Evolutionary conservation across 2,329 filamentous ascomycete genomes (phyloP).

Genomic region (Teratosphaeriaceae sp.): DNA sequence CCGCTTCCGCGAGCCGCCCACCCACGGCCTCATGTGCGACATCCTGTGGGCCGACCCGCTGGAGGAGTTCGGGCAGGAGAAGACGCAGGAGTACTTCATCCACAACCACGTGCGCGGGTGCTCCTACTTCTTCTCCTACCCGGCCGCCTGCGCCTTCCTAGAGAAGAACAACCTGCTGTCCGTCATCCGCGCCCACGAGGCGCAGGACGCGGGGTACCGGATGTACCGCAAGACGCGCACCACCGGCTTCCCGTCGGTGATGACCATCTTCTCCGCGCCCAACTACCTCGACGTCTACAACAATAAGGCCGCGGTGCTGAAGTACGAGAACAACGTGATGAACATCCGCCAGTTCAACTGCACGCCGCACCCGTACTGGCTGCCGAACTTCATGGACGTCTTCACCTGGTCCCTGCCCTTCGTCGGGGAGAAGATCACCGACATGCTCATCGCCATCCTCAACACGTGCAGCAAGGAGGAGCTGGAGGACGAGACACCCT

Average conservation of each 20-base stretch:
- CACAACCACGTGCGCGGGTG: conserved; percentile 98
- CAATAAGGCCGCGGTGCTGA: conserved; percentile 97
- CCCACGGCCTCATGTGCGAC: conserved; percentile 97
- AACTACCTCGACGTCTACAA: conserved; percentile 99
- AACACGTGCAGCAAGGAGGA: conserved; percentile 99
- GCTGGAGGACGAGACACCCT: conserved; percentile 79
- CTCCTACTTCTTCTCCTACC: conserved; percentile 99
- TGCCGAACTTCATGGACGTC: conserved; percentile 99
- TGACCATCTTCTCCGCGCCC: conserved; percentile 99
- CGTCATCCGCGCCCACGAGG: conserved; percentile 94
- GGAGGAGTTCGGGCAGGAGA: conserved; percentile 98
- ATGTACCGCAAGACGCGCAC: conserved; percentile 99
- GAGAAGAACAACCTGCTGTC: conserved; percentile 99
- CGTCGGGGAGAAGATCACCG: conserved; percentile 95
- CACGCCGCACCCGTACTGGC: conserved; percentile 98
- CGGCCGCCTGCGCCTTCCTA: conserved; percentile 90
- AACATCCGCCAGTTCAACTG: conserved; percentile 99
- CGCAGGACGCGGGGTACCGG: conserved; percentile 94
- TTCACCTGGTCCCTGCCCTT: conserved; percentile 99
- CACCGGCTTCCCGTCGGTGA: conserved; percentile 96
- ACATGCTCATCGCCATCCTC: conserved; percentile 98
- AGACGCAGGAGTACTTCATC: conserved; percentile 93
- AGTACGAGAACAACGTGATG: conserved; percentile 99
- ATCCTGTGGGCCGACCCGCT: conserved; percentile 98
- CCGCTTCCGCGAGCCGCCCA: conserved; percentile 94